A percentile compares a stretch with the other conserved stretches of the same genome.
phyloP scores from a whole-genome alignment of 352 stramenopile genomes.

The Globisporangium spinosum region DNA sequence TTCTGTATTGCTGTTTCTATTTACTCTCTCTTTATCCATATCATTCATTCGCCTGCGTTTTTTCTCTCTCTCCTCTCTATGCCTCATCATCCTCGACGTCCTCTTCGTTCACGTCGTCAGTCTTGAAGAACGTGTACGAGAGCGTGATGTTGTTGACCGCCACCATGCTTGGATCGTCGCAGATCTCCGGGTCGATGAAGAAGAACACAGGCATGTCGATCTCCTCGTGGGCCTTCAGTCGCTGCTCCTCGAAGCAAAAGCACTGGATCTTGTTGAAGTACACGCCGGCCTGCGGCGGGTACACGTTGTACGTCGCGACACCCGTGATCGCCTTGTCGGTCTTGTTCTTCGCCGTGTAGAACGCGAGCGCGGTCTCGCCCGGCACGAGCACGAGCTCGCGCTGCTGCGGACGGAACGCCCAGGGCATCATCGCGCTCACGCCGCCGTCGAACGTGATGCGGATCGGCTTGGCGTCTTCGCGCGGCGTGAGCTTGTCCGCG shows the following conservation, averaged over 20 bases:
- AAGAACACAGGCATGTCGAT: constrained; percentile 99
- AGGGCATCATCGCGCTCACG: constrained; percentile 94
- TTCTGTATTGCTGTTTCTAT: constrained; percentile 7
- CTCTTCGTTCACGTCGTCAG: constrained; percentile 91
- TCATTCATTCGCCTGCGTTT: not conserved
- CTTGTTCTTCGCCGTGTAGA: constrained; percentile 98
- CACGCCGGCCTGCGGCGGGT: constrained; percentile 93
- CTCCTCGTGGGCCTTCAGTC: constrained; percentile 95
- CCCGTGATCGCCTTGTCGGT: constrained; percentile 97
- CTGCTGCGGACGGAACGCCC: constrained; percentile 96
- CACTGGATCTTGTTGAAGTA: constrained; percentile 99
- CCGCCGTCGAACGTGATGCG: constrained; percentile 96
- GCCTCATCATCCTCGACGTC: constrained; percentile 70
- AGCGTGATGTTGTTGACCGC: constrained; percentile 97
- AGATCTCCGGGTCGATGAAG: constrained; percentile 99
- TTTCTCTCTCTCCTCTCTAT: not conserved
- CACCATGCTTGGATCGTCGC: constrained; percentile 95
- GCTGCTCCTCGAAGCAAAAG: constrained; percentile 99
- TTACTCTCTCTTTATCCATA: not conserved
- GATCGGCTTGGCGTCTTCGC: constrained; percentile 91
- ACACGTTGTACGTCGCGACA: constrained; percentile 99
- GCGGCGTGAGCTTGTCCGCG: constrained; percentile 86
- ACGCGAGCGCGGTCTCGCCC: constrained; percentile 97
- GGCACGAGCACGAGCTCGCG: constrained; percentile 91
- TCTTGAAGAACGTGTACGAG: constrained; percentile 98